These are phyloP conservation scores for Lagenaria siceraria DNA, from an alignment of 306 rosid species.

Conservation along the genomic window DNA sequence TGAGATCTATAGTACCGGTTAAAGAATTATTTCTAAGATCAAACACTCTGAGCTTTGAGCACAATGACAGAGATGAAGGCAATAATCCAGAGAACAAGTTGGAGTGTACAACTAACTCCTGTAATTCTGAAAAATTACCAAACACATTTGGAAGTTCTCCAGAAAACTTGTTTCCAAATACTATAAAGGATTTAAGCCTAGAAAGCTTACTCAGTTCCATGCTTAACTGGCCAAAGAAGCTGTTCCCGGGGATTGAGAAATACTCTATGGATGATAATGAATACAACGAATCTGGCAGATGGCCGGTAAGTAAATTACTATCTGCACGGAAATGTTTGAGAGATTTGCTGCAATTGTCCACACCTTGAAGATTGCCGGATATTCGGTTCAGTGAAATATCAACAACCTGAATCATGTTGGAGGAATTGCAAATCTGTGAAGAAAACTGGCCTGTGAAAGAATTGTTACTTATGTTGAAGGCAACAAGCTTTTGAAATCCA, in stretches of 20 bases:
- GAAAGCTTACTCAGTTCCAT: constrained; percentile 53
- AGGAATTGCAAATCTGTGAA: constrained; percentile 39
- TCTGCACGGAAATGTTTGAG: constrained; percentile 42
- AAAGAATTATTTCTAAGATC: constrained; percentile 57
- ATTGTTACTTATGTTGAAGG: constrained; percentile 58
- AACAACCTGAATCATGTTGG: constrained; percentile 38
- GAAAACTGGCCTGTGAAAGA: constrained; percentile 45
- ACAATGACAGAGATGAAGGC: constrained; percentile 52
- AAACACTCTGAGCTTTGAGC: constrained; percentile 56
- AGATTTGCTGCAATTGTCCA: constrained; percentile 38
- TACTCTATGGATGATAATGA: constrained; percentile 40
- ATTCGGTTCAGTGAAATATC: constrained; percentile 45
- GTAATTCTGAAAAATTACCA: constrained; percentile 37
- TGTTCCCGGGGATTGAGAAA: constrained; percentile 50
- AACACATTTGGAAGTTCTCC: constrained; percentile 66
- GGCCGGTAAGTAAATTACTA: constrained; percentile 38
- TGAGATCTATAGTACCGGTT: constrained; percentile 35
- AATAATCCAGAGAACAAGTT: constrained; percentile 47
- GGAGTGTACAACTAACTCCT: constrained; percentile 38
- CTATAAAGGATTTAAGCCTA: constrained; percentile 30
- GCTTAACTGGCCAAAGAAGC: constrained; percentile 48
- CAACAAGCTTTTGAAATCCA: constrained; percentile 38
- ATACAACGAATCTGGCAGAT: constrained; percentile 49
- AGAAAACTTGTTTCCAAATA: constrained; percentile 41
- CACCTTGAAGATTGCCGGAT: constrained; percentile 41